Base-by-base conservation (phyloP, 768 basidiomycete species). In the Leccinum rimulosum region DNA sequence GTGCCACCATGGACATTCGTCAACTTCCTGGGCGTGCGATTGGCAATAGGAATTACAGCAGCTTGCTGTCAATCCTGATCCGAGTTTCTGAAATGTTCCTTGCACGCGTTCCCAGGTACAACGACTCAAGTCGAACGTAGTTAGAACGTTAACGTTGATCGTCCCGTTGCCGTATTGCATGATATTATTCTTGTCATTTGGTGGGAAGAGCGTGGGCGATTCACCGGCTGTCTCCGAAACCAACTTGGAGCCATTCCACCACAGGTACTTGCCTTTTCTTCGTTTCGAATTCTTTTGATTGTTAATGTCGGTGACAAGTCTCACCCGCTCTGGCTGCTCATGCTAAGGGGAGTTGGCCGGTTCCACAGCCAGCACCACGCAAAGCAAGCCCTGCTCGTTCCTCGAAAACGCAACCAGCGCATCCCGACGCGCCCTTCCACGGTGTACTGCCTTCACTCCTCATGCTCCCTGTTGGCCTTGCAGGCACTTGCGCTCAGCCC, bases 311-410 rank as follows among this genome's bases (percentile, higher is more conserved):
- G n/a, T 66, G 73, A 67, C 68, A 63, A 25, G 67, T 67, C 73
- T 65, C 69, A 64, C 66, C 62, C 73, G 58, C 64, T 66, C 79
- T 79, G 79, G 78, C 81, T 84, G 85, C 85, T 83, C 83, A 89
- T 89, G 87, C 86, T 85, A 75, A 84, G 81, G 83, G 82, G 82
- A 76, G 80, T 76, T 69, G 73, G 79, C 68, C 76, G 80, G 75
- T 74, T 79, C 73, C 78, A 75, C 76, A 82, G 81, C 75, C 80
- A 75, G 74, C 79, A 78, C 73, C 78, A 79, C 75, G 72, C 82
- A 72, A 76, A 80, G 64, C 77, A 75, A 62, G 73, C 72, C 63
- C 60, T 69, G 55, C 61, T 68, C 65, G 62, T 63, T 50, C 59
- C 66, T 57, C 54, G 47, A 48, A 64, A 52, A 52, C 62, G 54